phyloP scores from a whole-genome alignment of 2,329 filamentous ascomycete species.

The Diaporthe citri region DNA sequence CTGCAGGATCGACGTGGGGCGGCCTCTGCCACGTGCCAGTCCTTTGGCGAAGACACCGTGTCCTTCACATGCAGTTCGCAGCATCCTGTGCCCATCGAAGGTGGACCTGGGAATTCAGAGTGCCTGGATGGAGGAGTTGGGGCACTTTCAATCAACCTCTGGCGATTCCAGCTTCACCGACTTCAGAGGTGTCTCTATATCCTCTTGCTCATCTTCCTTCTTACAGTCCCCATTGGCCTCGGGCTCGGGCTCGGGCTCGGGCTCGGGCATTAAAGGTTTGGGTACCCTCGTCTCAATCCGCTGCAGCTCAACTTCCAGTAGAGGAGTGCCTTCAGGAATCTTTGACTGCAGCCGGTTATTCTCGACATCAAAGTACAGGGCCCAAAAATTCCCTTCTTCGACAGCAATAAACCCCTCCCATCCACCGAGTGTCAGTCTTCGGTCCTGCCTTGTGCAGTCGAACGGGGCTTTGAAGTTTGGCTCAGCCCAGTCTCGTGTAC shows the following conservation, averaged over 20 bases:
- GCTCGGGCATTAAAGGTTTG: conserved; percentile 27
- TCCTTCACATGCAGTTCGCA: neutral
- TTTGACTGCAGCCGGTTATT: conserved; percentile 59
- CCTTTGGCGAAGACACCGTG: neutral
- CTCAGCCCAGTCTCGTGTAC: conserved; percentile 57
- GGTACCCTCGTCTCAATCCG: conserved; percentile 59
- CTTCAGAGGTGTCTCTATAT: neutral
- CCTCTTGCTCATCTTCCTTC: neutral
- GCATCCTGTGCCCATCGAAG: neutral
- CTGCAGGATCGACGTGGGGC: conserved; percentile 4
- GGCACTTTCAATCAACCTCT: conserved; percentile 30
- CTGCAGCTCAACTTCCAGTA: conserved; percentile 68
- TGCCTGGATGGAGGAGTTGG: no score
- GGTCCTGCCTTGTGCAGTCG: conserved; percentile 65
- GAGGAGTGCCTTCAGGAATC: conserved; percentile 59
- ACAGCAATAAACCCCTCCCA: conserved; percentile 66
- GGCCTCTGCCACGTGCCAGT: conserved; percentile 9
- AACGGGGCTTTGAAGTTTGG: conserved; percentile 60
- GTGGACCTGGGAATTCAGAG: neutral
- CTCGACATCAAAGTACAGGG: conserved; percentile 62
- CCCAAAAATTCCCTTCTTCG: conserved; percentile 59
- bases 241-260: neutral
- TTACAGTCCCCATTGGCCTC: neutral
- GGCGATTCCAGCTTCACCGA: conserved; percentile 35
- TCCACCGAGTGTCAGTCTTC: conserved; percentile 60